Evolutionary conservation across 1,284 basidiomycete species (phyloP), one percentile per base, ranked within the genome.

Genomic region (Hypsizygus ulmarius): DNA sequence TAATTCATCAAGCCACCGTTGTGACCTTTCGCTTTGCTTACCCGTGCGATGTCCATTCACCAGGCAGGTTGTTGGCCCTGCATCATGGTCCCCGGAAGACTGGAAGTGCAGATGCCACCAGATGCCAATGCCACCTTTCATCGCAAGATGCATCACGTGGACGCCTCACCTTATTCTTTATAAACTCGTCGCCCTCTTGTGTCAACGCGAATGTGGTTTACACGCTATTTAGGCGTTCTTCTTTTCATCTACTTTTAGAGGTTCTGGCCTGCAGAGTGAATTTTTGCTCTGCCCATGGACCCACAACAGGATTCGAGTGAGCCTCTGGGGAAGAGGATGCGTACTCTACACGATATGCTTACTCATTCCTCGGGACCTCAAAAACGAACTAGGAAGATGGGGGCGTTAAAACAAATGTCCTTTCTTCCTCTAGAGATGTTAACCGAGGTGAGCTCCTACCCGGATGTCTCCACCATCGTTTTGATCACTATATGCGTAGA

Each of bases 341-440:
- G 30, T n/a, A 3, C 28, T 42, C 12, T 36, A 45, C 36, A 12
- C 44, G 4, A 29, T 32, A 27, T 37, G 10, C 19, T 40, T 28
- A 30, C 38, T 25, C 18, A 39, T 18, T 25, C 21, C 7, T 25
- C 21, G 21, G 21, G 3, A 25, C 21, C 21, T 4, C 21, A 25
- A 25, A 25, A 25, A 25, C 21, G 21, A 25, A 25, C 50, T 37
- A 46, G 54, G 19, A 44, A 52, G 33, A 51, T 37, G 33, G 53
- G 54, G 37, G 49, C 28, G 34, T 32, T 58, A 19, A 28, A 48
- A 12, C 47, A 36, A 14, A 38, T 57, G 12, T 48, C 53, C 6
- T 39, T 52, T 34, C 51, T 60, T 15, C 59, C 59, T 5, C 29
- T 55, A 10, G 59, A 60, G 21, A 44, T 60, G 45, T 42, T 58